Conservation (phyloP, 495 filamentous ascomycete species). For the Aspergillus panamensis region DNA sequence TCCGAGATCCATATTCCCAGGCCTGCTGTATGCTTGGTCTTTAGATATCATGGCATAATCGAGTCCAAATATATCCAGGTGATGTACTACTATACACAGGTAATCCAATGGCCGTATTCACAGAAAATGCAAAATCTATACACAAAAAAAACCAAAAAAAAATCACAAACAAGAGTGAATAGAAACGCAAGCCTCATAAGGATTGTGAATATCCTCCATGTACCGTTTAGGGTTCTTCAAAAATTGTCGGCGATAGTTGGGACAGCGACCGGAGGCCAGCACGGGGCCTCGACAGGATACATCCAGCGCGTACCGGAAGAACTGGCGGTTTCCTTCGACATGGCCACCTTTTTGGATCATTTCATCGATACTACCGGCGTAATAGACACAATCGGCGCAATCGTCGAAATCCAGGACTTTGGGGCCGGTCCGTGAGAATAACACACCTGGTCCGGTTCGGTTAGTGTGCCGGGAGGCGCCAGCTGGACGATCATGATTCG, state of each 20-base stretch:
- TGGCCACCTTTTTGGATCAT: not conserved
- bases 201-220: conserved; percentile 9
- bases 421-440: not conserved
- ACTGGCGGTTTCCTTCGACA: conserved; percentile 15
- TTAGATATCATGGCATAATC: too few relatives aligned
- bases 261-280: conserved; percentile 9
- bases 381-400: conserved; percentile 18
- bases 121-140: not conserved
- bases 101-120: not conserved
- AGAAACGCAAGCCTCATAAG: conserved; percentile 13
- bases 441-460: not conserved
- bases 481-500: not conserved
- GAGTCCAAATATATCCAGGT: not conserved
- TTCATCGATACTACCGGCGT: not conserved
- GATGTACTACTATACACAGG: not conserved
- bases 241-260: conserved; percentile 11
- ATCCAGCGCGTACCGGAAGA: conserved; percentile 17
- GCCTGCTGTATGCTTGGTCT: too few relatives aligned
- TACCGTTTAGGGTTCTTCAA: conserved; percentile 3
- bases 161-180: conserved; percentile 9
- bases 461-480: not conserved
- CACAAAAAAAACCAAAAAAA: not conserved
- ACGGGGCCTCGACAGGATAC: conserved; percentile 12
- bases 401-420: not conserved
- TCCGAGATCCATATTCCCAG: too few relatives aligned